These are phyloP conservation scores for Hondaea fermentalgiana DNA, from an alignment of 108 stramenopile species.

Conservation along the genomic window DNA sequence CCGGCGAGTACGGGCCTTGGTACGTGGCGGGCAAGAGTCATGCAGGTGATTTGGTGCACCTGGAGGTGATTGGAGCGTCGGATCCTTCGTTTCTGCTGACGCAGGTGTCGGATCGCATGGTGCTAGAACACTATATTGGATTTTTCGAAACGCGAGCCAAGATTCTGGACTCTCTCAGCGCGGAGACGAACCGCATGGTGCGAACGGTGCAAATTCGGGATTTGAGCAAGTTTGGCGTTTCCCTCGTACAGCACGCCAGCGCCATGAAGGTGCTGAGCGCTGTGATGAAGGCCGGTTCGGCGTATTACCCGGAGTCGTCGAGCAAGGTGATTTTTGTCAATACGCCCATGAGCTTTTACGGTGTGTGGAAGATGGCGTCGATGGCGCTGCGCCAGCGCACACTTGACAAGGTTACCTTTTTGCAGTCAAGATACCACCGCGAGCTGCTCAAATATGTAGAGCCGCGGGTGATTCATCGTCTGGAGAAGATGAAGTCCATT, in stretches of 20 bases:
- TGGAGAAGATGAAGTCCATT: not conserved
- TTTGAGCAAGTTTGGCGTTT: not conserved
- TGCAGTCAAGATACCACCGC: not conserved
- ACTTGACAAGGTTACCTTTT: not conserved
- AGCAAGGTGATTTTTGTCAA: not conserved
- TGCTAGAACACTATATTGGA: not conserved
- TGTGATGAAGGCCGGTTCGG: slow-evolving; percentile 5
- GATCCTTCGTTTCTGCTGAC: not conserved
- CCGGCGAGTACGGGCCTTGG: slow-evolving; percentile 4
- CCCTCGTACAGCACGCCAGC: not conserved
- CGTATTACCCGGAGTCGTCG: not conserved
- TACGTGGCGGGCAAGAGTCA: not conserved
- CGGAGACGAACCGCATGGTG: not conserved
- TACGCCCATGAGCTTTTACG: not conserved
- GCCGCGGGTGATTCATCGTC: not conserved
- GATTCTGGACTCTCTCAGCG: not conserved
- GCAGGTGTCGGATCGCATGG: not conserved
- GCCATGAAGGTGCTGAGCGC: not conserved
- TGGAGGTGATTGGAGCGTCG: not conserved
- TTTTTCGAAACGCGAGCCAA: slow-evolving; percentile 3
- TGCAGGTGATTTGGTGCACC: not conserved
- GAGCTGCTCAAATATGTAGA: slow-evolving; percentile 13
- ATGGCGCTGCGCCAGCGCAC: not conserved
- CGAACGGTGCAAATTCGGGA: slow-evolving; percentile 5
- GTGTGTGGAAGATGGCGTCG: not conserved